Percentiles rank a stretch among this genome's conserved stretches.
Conservation (phyloP, 208 protist species). For the Polymyxa betae region DNA sequence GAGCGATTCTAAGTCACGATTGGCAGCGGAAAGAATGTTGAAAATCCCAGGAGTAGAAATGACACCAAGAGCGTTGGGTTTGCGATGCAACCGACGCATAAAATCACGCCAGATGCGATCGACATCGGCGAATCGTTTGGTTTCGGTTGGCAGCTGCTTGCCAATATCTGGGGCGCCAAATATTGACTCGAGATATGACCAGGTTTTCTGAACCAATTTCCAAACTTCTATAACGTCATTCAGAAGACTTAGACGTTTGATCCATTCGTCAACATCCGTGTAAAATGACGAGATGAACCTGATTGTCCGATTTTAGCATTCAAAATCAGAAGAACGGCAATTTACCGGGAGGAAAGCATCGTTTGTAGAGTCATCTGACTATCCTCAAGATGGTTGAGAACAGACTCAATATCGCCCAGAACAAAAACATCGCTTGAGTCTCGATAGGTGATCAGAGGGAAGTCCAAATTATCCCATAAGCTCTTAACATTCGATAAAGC, state of each 20-base stretch:
- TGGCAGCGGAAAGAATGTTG: slow-evolving; percentile 73
- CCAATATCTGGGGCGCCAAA: slow-evolving; percentile 66
- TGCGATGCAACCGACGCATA: slow-evolving; percentile 62
- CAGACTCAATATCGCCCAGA: background rate
- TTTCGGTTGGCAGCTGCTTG: slow-evolving; percentile 68
- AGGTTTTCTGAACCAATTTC: slow-evolving; percentile 66
- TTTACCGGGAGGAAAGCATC: slow-evolving; percentile 70
- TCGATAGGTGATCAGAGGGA: background rate
- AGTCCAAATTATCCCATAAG: background rate
- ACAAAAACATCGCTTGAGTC: background rate
- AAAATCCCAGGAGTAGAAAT: slow-evolving; percentile 66
- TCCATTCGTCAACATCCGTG: slow-evolving; percentile 70
- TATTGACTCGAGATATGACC: slow-evolving; percentile 70
- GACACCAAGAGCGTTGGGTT: slow-evolving; percentile 65
- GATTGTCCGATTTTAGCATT: too few relatives aligned
- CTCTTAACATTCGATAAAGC: background rate
- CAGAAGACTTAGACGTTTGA: slow-evolving; percentile 66
- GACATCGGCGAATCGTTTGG: slow-evolving; percentile 65
- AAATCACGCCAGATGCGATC: slow-evolving; percentile 71
- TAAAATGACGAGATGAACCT: slow-evolving; percentile 69
- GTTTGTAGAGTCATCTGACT: slow-evolving; percentile 68
- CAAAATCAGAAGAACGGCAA: too few relatives aligned
- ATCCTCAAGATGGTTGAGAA: slow-evolving; percentile 65
- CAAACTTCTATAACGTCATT: slow-evolving; percentile 67
- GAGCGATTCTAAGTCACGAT: slow-evolving; percentile 88